Evolutionary conservation across 2,329 filamentous ascomycete species (phyloP).

Genomic region (Exophiala phaeomuriformis): DNA sequence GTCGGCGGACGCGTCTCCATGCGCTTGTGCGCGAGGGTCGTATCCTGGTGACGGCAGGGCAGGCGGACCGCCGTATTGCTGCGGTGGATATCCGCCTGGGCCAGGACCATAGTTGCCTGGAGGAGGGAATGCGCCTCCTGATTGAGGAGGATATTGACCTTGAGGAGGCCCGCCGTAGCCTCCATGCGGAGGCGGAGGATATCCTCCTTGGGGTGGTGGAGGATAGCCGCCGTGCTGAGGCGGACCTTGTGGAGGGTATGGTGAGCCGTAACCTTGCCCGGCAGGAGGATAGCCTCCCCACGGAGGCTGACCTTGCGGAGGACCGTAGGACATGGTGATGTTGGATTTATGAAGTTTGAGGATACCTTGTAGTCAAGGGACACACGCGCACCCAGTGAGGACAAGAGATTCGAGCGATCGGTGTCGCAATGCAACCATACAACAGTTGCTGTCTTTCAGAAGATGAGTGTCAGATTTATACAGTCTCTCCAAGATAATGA

Average conservation of each 20-base stretch:
- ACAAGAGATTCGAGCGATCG: no score
- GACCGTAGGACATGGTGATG: slow-evolving; percentile 21
- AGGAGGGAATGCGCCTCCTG: slow-evolving; percentile 5
- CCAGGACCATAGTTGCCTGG: slow-evolving; percentile 20
- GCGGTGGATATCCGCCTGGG: slow-evolving; percentile 29
- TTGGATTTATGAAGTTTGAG: no score
- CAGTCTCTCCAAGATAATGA: no score
- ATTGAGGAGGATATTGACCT: not conserved
- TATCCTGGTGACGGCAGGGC: slow-evolving; percentile 68
- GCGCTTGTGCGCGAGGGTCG: slow-evolving; percentile 55
- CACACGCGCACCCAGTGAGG: no score
- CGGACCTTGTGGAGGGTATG: slow-evolving; percentile 14
- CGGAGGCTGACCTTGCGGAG: slow-evolving; percentile 24
- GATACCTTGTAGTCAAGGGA: no score
- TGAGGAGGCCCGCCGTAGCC: slow-evolving; percentile 19
- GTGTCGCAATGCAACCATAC: no score
- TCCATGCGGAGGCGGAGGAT: slow-evolving; percentile 23
- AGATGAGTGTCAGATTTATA: no score
- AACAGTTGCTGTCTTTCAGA: no score
- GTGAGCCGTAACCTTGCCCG: slow-evolving; percentile 21
- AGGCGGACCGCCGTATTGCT: slow-evolving; percentile 39
- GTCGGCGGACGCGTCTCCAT: slow-evolving; percentile 58
- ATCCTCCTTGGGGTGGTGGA: slow-evolving; percentile 14
- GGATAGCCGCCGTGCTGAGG: slow-evolving; percentile 26
- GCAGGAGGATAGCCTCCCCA: slow-evolving; percentile 25